Evolutionary conservation across 1,284 basidiomycete genomes (phyloP), one percentile per base, ranked within the genome.

Genomic region (Nidula niveotomentosa): DNA sequence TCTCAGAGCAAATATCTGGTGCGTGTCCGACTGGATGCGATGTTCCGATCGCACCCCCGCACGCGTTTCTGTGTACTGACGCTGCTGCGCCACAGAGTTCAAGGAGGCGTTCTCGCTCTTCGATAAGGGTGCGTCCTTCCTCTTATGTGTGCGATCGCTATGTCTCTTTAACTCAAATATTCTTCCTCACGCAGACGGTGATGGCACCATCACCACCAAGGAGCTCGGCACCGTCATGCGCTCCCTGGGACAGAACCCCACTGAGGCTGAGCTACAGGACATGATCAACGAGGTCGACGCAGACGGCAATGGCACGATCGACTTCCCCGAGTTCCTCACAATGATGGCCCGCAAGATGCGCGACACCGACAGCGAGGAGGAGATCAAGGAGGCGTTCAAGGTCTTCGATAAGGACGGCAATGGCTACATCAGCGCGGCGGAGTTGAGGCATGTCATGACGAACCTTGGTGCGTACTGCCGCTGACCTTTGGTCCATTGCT

Each of bases 141-240:
- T 37, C 13, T 15, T 34, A 37, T 47, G 41, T 17, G 47, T 36
- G 17, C 10, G 13, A n/a, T 10, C 6, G 12, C 10, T 39, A 10
- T 36, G 12, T n/a, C 23, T 23, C 23, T 23, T 5, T 23, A 23
- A 8, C 12, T n/a, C 15, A 36, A 13, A 34, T 60, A 17, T 17
- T 15, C 44, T 52, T 48, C 30, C 47, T 46, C 47, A 48, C 49
- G 53, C 53, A 95, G 95, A 98, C 67, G 93, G 93, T 64, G 94
- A 98, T 83, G 96, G 96, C 71, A 96, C 93, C 53, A 98, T 98
- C 83, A 97, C 95, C 57, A 92, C 92, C 62, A 89, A 88, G 66
- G 96, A 98, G 78, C 91, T 98, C 63, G 94, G 94, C 59, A 95
- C 92, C 49, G 94, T 98, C 67, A 97, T 98, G 96, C 88, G 93